Evolutionary conservation across 2,329 filamentous ascomycete species (phyloP), one percentile per base, ranked within the genome.

Genomic region (Blastomyces gilchristii): DNA sequence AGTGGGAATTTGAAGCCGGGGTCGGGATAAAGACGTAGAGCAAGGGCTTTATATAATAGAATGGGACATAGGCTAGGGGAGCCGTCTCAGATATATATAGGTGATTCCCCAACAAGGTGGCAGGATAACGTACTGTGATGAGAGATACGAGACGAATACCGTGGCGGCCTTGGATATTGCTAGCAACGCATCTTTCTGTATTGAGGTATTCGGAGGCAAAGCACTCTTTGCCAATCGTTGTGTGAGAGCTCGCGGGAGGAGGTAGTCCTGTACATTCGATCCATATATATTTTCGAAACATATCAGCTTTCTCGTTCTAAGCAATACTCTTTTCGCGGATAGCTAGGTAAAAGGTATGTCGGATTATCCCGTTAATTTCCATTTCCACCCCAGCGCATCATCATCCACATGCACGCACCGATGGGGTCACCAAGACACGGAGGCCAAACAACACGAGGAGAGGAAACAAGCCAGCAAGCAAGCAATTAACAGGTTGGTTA

Each of bases 111-210:
- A n/a, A 37, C 3, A 2, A 22, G 37, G 53, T 6, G 8, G 16
- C 8, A 45, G 34, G 25, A 49, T 41, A 53, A 71, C 81, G 64
- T 78, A 86, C 83, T 81, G 79, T 63, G 81, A 80, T 63, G 83
- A 82, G 58, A 87, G 75, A 71, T 87, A 86, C 65, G 83, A 87
- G 22, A 87, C 82, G 72, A 87, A 87, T 3, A 87, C 85, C 3
- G 85, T 87, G 37, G 85, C 85, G 65, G 83, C 83, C 70, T 87
- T 87, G 60, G 84, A 83, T 65, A 87, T 81, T 8, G 85, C 85
- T 18, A 85, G 75, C 3, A 87, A 75, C 12, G 85, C 85, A 74
- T 87, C 85, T 73, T 86, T 86, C 68, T 86, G 83, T 50, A 87
- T 84, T 58, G 83, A 81, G 18, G 85, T 87, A 71, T 87, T 87